Evolutionary conservation across 2,329 filamentous ascomycete genomes (phyloP), one percentile per base, ranked within the genome.

Genomic region (Ascochyta fabae): DNA sequence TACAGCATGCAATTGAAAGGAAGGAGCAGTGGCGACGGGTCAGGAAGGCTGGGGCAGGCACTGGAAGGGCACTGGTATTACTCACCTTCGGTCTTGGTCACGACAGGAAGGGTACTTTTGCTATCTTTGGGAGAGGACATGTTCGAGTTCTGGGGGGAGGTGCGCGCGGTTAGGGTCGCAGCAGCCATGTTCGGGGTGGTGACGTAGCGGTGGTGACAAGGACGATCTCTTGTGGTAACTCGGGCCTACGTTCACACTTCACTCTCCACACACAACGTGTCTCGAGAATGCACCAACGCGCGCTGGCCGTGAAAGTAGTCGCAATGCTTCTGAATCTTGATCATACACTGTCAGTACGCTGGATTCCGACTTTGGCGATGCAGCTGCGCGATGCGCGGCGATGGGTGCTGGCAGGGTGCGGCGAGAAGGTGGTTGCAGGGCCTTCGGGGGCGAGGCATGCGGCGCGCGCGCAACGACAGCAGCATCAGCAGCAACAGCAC

Each of bases 101-200:
- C 62, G 48, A 60, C 58, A 53, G 66, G 60, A 60, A 70, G 67
- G 58, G 64, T 65, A 64, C 66, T 71, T 66, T 74, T 74, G 52
- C 58, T 67, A 61, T 75, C 72, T 60, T 73, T 71, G 53, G 73
- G 72, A 19, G 72, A 75, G 67, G 73, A 71, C 73, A 75, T 75
- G 41, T 66, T 75, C 58, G 72, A 69, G 59, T 67, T 71, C 53
- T 68, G 69, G 62, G 71, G 67, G 65, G 72, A 72, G 59, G 65
- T 69, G 65, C 66, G 69, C 51, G 66, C 64, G 48, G 67, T 66
- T 66, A 68, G 68, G 61, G 70, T 71, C 66, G 69, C 66, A 58
- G 71, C 69, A 61, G 72, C 69, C 69, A 74, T 74, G 57, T 60
- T 63, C 60, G 60, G 58, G 61, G 63, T 68, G 68, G 68, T 74